Percentiles rank a stretch among this genome's conserved stretches.
These are phyloP conservation scores for Herpetospermum pedunculosum DNA, from an alignment of 306 rosid species.

Conservation along the genomic window DNA sequence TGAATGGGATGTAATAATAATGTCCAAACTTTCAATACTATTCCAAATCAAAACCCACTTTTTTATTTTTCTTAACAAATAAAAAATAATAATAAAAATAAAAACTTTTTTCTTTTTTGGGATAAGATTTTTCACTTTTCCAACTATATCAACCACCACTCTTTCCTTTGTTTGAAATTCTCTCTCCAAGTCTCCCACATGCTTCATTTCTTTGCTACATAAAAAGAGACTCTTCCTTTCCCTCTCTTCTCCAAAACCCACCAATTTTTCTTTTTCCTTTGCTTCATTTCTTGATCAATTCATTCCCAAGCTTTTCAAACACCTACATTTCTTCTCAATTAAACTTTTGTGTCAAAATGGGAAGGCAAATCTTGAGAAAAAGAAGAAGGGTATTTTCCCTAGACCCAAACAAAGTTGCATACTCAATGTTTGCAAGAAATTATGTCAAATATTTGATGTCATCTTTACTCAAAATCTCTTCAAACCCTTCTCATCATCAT, in stretches of 20 bases:
- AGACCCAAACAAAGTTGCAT: constrained; percentile 28
- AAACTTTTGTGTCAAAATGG: not conserved
- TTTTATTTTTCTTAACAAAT: no score
- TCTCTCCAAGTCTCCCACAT: not conserved
- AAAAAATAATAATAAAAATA: no score
- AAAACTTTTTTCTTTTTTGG: constrained; percentile 1
- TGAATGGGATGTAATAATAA: not conserved
- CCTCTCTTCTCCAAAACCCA: not conserved
- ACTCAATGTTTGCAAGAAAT: constrained; percentile 31
- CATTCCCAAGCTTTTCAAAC: not conserved
- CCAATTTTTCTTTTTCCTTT: not conserved
- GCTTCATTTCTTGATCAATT: not conserved
- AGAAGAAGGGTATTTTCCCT: constrained; percentile 34
- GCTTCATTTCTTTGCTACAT: constrained; percentile 14
- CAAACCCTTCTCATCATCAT: not conserved
- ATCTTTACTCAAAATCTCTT: constrained; percentile 22
- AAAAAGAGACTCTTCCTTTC: not conserved
- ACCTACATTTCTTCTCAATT: not conserved
- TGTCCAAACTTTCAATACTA: not conserved
- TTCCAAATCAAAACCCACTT: not conserved
- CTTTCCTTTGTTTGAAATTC: not conserved
- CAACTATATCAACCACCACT: constrained; percentile 12
- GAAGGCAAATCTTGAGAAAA: constrained; percentile 22
- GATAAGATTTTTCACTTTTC: constrained; percentile 7
- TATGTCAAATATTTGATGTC: constrained; percentile 40